Evolutionary conservation across 2,329 filamentous ascomycete species (phyloP), one percentile per base, ranked within the genome.

Genomic region (Botrytis byssoidea): DNA sequence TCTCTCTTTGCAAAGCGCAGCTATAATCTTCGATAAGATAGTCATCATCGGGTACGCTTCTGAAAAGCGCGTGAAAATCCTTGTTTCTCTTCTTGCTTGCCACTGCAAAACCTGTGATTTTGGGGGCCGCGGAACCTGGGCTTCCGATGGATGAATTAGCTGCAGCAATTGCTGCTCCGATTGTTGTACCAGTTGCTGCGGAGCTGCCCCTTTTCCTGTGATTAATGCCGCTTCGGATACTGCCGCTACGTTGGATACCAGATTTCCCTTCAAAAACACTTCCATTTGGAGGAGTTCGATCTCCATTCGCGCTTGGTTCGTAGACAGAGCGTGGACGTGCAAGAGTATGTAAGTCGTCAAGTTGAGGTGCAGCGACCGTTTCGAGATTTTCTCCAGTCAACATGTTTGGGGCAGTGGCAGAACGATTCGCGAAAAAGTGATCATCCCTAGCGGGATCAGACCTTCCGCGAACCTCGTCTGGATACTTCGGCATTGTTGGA

Each of bases 11-110:
- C 74, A 99, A 83, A 6, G 96, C 96, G 81, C 96, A 98, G 82
- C 96, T 98, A 82, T 98, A 99, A 82, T 99, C 96, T 81, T 99
- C 96, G 77, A 99, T 98, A 40, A 99, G 87, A 81, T 97, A 98
- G 82, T 99, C 96, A 79, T 99, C 96, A 77, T 98, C 95, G 1
- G 97, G 96, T 0, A 99, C 96, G 81, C 95, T 98, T 83, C 96
- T 93, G 86, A 99, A 99, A 3, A 97, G 85, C 74, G 88, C 89
- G 82, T 99, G 96, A 79, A 98, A 99, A 80, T 98, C 96, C 67
- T 94, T 90, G 83, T 99, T 99, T 73, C 97, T 90, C 84, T 96
- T 98, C 82, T 97, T 97, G 81, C 93, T 97, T 67, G 96, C 96
- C 76, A 98, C 94, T 68, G 96, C 95, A 81, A 99, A 99, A 0